These are phyloP conservation scores for Ganoderma multipileum DNA, from an alignment of 1,284 basidiomycete species.

Conservation along the genomic window DNA sequence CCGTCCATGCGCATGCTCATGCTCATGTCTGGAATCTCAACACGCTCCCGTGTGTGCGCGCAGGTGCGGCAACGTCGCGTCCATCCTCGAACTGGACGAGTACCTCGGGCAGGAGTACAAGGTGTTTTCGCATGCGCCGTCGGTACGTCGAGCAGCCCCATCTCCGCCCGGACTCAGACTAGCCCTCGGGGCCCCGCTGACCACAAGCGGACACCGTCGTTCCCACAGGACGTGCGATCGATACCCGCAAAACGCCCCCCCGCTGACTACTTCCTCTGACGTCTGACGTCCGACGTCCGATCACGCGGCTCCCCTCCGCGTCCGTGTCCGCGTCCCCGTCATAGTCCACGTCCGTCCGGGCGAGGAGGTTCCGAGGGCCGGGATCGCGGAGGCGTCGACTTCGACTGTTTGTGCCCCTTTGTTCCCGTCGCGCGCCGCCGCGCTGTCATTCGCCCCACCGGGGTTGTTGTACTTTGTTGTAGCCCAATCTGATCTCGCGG, in stretches of 20 bases:
- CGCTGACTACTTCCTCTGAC: constrained; percentile 81
- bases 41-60: background rate
- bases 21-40: too few species aligned
- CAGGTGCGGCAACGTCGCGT: constrained; percentile 94
- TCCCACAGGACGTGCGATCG: constrained; percentile 77
- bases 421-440: background rate
- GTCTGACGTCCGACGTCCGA: background rate
- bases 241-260: constrained; percentile 91
- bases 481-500: constrained; percentile 12
- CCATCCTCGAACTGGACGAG: constrained; percentile 92
- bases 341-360: background rate
- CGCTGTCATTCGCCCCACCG: background rate
- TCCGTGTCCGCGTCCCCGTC: background rate
- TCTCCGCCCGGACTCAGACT: background rate
- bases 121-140: constrained; percentile 83
- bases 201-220: constrained; percentile 25
- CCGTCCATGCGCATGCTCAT: too few species aligned
- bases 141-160: constrained; percentile 52
- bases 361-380: background rate
- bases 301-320: background rate
- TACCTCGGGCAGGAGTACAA: constrained; percentile 91
- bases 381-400: background rate
- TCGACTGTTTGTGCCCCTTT: background rate
- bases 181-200: background rate
- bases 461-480: constrained; percentile 18